phyloP scores from a whole-genome alignment of 495 filamentous ascomycete species.

The Penicillium lagena region DNA sequence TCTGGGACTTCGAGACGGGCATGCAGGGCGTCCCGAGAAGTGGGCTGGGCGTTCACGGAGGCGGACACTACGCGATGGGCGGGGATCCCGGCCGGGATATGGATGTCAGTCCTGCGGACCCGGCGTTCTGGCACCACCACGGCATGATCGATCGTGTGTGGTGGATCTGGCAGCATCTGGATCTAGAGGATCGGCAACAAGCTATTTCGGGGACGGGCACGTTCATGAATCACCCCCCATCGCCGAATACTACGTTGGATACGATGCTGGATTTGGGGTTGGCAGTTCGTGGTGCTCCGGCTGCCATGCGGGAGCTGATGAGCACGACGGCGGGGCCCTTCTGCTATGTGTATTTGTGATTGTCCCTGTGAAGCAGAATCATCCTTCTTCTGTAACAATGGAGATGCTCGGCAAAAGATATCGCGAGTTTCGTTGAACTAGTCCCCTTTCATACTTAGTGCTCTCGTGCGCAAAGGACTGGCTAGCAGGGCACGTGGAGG shows the following conservation, averaged over 20 bases:
- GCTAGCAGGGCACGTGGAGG: too few species aligned
- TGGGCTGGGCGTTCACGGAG: constrained; percentile 53
- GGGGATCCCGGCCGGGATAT: constrained; percentile 56
- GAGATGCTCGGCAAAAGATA: too few species aligned
- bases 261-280: constrained; percentile 38
- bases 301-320: constrained; percentile 40
- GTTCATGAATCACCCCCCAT: constrained; percentile 46
- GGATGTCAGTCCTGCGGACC: constrained; percentile 56
- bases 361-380: too few species aligned
- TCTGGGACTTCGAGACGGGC: constrained; percentile 46
- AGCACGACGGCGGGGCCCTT: constrained; percentile 47
- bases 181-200: constrained; percentile 37
- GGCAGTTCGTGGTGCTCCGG: constrained; percentile 22
- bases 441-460: too few species aligned
- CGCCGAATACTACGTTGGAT: constrained; percentile 42
- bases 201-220: constrained; percentile 50
- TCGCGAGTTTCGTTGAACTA: too few species aligned
- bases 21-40: constrained; percentile 45
- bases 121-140: constrained; percentile 66
- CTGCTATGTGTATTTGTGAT: constrained; percentile 49
- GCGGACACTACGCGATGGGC: constrained; percentile 58
- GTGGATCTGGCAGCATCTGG: constrained; percentile 65
- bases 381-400: too few species aligned
- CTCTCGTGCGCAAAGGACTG: too few species aligned
- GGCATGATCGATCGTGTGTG: constrained; percentile 62